A percentile compares a stretch with the other conserved stretches of the same genome.
Conservation (phyloP, 2,329 filamentous ascomycete genomes). For the Corynespora cassiicola region DNA sequence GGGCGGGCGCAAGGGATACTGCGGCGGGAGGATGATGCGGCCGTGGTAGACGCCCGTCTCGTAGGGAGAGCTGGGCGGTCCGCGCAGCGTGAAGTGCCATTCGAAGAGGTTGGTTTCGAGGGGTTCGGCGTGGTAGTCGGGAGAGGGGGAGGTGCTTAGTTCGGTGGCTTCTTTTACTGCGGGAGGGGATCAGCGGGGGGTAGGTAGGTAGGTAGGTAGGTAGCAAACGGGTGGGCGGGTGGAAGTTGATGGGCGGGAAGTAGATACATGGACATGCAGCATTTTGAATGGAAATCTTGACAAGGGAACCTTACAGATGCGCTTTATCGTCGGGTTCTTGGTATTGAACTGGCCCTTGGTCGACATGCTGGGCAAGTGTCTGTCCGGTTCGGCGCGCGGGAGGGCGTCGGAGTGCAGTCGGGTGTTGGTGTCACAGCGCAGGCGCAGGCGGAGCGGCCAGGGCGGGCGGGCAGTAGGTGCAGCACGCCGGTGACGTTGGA, state of each 20-base stretch:
- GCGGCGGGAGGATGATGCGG: slow-evolving; percentile 86
- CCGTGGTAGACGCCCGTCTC: slow-evolving; percentile 89
- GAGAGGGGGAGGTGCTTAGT: slow-evolving; percentile 77
- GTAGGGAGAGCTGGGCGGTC: slow-evolving; percentile 82
- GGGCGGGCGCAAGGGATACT: slow-evolving; percentile 90
- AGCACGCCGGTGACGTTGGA: no score
- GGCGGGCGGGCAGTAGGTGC: no score
- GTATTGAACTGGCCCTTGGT: slow-evolving; percentile 64
- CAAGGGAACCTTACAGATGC: slow-evolving; percentile 82
- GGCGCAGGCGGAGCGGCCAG: no score
- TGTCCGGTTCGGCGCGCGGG: no score
- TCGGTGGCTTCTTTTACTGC: slow-evolving; percentile 89
- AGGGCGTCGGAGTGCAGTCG: no score
- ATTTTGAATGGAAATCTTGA: no score
- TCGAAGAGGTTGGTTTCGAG: slow-evolving; percentile 92
- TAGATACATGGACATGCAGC: no score
- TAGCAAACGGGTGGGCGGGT: slow-evolving; percentile 9
- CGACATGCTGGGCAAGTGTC: slow-evolving; percentile 43
- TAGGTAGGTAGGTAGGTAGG: no score
- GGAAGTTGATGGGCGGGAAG: no score
- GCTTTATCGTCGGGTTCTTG: slow-evolving; percentile 83
- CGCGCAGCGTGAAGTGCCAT: slow-evolving; percentile 98
- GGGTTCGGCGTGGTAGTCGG: slow-evolving; percentile 85
- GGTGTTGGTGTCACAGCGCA: no score
- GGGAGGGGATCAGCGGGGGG: slow-evolving; percentile 32